These are phyloP conservation scores for Rhynchosporium secalis DNA, from an alignment of 2,329 filamentous ascomycete genomes.

Conservation along the genomic window DNA sequence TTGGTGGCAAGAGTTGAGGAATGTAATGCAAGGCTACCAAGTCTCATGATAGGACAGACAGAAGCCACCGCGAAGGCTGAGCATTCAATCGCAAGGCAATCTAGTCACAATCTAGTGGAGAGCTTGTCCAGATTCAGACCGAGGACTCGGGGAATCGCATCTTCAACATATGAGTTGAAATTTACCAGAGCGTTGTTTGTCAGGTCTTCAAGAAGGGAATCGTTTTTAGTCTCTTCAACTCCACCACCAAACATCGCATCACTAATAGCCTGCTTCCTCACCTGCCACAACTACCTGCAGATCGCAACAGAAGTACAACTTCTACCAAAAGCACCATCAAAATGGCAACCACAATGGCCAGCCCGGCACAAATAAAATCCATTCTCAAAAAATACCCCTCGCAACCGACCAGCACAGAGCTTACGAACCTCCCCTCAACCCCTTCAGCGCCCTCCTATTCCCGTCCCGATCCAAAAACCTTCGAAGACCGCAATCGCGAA, in stretches of 20 bases:
- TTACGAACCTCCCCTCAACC: conserved; percentile 40
- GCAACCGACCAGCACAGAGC: conserved; percentile 41
- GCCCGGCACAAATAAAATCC: conserved; percentile 47
- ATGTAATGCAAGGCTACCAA: conserved; percentile 11
- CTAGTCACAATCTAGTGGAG: neutral
- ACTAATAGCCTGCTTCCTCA: neutral
- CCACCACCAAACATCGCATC: neutral
- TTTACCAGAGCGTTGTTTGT: neutral
- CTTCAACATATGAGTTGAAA: too few species aligned
- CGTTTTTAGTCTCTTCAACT: neutral
- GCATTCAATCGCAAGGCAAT: too few species aligned
- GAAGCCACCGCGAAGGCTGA: neutral
- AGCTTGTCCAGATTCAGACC: neutral
- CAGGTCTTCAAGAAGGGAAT: neutral
- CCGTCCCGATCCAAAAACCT: conserved; percentile 42
- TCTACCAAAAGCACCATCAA: neutral
- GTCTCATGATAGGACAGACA: conserved; percentile 5
- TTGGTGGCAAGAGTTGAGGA: conserved; percentile 7
- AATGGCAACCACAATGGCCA: conserved; percentile 31
- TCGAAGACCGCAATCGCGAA: conserved; percentile 52
- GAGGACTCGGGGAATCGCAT: too few species aligned
- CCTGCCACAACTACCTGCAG: neutral
- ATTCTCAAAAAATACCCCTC: conserved; percentile 61
- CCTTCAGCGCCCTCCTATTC: conserved; percentile 44
- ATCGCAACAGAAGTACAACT: neutral